phyloP scores from a whole-genome alignment of 352 stramenopile genomes.

The Globisporangium rhizosaccharum region DNA sequence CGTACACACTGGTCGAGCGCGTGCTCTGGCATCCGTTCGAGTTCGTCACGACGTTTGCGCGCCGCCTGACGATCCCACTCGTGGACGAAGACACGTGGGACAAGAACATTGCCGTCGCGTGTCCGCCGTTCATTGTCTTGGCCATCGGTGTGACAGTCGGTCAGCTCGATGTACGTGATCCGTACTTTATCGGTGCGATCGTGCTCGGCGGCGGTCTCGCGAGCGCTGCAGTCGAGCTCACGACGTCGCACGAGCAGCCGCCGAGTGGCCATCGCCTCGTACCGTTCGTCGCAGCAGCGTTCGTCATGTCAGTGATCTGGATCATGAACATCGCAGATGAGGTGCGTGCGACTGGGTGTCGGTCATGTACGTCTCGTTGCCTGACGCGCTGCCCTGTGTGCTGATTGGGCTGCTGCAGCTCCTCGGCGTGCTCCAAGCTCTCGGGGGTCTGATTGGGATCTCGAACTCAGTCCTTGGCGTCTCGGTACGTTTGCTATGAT shows the following conservation, averaged over 20 bases:
- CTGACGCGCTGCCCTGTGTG: neutral
- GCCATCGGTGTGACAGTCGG: conserved; percentile 52
- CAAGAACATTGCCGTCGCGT: conserved; percentile 63
- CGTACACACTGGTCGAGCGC: conserved; percentile 23
- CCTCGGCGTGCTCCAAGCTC: conserved; percentile 61
- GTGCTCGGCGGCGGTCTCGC: conserved; percentile 35
- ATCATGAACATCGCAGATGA: conserved; percentile 86
- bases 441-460: conserved; percentile 70
- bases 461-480: conserved; percentile 72
- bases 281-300: conserved; percentile 65
- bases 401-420: conserved; percentile 16
- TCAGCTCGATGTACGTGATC: conserved; percentile 37
- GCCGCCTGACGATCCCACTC: conserved; percentile 68
- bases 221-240: conserved; percentile 39
- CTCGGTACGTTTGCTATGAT: conserved; percentile 43
- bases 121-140: conserved; percentile 55
- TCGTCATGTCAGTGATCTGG: conserved; percentile 83
- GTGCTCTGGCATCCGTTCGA: conserved; percentile 73
- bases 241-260: conserved; percentile 34
- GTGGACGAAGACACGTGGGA: conserved; percentile 81
- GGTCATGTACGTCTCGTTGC: neutral
- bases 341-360: conserved; percentile 12
- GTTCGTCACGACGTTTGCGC: conserved; percentile 57
- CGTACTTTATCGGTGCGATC: conserved; percentile 39
- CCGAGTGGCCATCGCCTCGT: conserved; percentile 41